A percentile compares a stretch with the other conserved stretches of the same genome.
Evolutionary conservation across 2,329 filamentous ascomycete genomes (phyloP).

Genomic region (Claviceps lovelessii): DNA sequence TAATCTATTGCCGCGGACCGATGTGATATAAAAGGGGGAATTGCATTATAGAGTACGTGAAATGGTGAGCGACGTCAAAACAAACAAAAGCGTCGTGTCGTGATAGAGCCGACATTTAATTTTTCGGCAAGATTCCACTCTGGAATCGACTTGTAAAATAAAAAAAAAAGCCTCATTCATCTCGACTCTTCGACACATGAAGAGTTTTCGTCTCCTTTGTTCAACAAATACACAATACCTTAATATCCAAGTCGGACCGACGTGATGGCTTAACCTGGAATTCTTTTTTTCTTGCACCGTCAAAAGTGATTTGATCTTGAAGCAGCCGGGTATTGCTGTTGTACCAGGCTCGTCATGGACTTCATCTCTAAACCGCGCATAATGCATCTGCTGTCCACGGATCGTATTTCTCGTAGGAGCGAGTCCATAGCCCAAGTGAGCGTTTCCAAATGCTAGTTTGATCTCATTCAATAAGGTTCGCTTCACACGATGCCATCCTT

Average conservation of each 20-base stretch:
- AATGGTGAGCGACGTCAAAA: conserved; percentile 21
- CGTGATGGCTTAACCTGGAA: not conserved
- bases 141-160: conserved; percentile 28
- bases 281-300: not conserved
- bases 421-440: not conserved
- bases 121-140: conserved; percentile 18
- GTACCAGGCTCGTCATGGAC: not conserved
- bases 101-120: conserved; percentile 21
- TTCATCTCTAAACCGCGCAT: not conserved
- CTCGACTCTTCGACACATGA: conserved; percentile 21
- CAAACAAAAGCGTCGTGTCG: conserved; percentile 17
- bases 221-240: conserved; percentile 3
- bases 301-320: not conserved
- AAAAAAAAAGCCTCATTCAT: conserved; percentile 28
- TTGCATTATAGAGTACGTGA: conserved; percentile 29
- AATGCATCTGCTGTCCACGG: not conserved
- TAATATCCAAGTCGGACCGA: conserved; percentile 13
- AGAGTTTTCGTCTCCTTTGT: conserved; percentile 16
- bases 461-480: not conserved
- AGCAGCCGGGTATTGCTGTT: not conserved
- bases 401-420: not conserved
- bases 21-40: conserved; percentile 21
- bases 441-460: conserved; percentile 2
- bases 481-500: conserved; percentile 23
- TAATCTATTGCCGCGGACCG: conserved; percentile 15